Base-by-base conservation (phyloP, 306 rosid species). In the Vachellia collinsii region DNA sequence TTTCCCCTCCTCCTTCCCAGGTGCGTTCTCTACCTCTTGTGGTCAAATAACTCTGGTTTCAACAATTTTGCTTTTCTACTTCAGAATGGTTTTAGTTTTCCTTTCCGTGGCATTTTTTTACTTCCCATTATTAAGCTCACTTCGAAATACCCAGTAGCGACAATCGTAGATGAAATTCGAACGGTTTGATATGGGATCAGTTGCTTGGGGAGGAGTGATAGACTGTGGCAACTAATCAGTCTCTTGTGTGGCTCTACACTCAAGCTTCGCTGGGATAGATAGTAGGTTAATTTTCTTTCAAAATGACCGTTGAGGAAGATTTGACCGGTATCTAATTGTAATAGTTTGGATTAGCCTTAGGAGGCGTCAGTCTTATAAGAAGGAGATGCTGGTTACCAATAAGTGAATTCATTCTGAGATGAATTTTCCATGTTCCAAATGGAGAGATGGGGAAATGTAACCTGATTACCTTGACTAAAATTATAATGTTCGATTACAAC, bases 1-100 rank as follows among this genome's bases (percentile, higher is more conserved):
- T 92, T 69, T 81, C 92, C 17, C 72, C 92, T 75, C 85, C 88
- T 36, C 84, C 90, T 41, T 75, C 94, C n/a, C 93, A 83, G 97
- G 98, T 91, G 37, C 53, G n/a, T 9, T 68, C 17, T 16, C 37
- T 66, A 12, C 66, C 23, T 41, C 54, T 19, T 51, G 12, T 11
- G 2, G 74, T 13, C 5, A 43, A 9, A 9, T 42, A 12, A 22
- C 3, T n/a, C 3, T 20, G 17, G 43, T 42, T 42, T n/a, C 38
- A 22, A 17, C 34, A 61, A 25, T 25, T 25, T 59, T 70, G 12
- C 68, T 34, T 42, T 73, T 50, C 1, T 20, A 43, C 53, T 62
- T 54, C 17, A 13, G 37, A 48, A 68, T 29, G 34, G 34, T 29
- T 29, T 29, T 29, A 29, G 34, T 29, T 29, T 29, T 29, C 34